Conservation (phyloP, 129 eudicot genomes). For the Kitagawia praeruptora region DNA sequence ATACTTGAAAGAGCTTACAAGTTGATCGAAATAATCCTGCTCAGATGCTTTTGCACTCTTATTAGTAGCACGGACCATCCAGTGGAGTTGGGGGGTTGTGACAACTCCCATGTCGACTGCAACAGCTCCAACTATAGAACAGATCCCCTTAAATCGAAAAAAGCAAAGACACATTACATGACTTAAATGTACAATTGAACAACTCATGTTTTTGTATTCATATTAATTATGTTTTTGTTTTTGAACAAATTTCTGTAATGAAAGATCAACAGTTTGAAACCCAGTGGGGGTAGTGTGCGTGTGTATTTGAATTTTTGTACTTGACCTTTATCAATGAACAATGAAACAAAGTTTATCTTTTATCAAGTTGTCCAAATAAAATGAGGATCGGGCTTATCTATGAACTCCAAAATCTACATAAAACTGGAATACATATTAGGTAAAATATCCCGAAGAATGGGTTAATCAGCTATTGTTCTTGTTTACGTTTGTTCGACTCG, state of each 20-base stretch:
- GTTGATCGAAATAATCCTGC: slow-evolving; percentile 13
- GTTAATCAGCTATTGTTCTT: too few species aligned
- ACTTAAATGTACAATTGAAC: neutral
- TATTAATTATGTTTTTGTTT: too few species aligned
- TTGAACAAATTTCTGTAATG: neutral
- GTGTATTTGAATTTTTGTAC: neutral
- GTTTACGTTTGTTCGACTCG: too few species aligned
- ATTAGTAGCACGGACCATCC: slow-evolving; percentile 81
- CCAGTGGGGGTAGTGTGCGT: neutral
- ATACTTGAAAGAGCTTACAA: slow-evolving; percentile 36
- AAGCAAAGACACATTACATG: neutral
- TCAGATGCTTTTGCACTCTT: slow-evolving; percentile 5
- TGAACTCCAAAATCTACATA: neutral
- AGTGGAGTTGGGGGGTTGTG: slow-evolving; percentile 65
- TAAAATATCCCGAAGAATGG: too few species aligned
- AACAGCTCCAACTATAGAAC: slow-evolving; percentile 58
- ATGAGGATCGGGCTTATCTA: neutral
- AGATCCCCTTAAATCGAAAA: slow-evolving; percentile 52
- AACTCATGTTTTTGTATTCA: slow-evolving; percentile 1
- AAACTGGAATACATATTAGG: too few species aligned
- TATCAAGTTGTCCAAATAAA: neutral
- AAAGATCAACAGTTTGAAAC: neutral
- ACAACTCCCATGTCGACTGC: slow-evolving; percentile 26
- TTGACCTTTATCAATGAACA: neutral
- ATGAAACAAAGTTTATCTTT: neutral